Conservation (phyloP, 2,329 filamentous ascomycete species). For the Hymenoscyphus salicellus region DNA sequence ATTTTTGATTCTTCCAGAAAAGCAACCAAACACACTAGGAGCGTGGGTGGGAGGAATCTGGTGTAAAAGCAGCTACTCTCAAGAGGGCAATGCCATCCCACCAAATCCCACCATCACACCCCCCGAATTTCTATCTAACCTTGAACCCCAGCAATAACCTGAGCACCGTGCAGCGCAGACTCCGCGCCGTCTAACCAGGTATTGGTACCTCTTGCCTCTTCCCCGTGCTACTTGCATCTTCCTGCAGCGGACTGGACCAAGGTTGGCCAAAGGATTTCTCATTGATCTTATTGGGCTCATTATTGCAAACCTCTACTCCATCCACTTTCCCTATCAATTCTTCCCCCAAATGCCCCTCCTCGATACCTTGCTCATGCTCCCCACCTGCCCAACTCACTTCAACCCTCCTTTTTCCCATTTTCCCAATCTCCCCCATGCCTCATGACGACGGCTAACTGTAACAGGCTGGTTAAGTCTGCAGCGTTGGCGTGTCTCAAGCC, state of each 20-base stretch:
- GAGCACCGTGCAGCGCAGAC: conserved; percentile 1
- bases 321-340: conserved; percentile 15
- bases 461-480: conserved; percentile 28
- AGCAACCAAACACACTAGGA: conserved; percentile 17
- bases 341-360: conserved; percentile 25
- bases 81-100: background rate
- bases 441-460: conserved; percentile 31
- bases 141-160: background rate
- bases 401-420: conserved; percentile 18
- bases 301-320: conserved; percentile 11
- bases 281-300: conserved; percentile 21
- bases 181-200: conserved; percentile 13
- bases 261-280: background rate
- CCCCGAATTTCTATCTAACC: background rate
- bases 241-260: conserved; percentile 24
- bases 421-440: conserved; percentile 15
- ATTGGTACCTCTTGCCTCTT: conserved; percentile 20
- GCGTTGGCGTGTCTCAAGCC: conserved; percentile 34
- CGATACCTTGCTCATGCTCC: conserved; percentile 19
- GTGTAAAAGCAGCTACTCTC: background rate
- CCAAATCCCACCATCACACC: background rate
- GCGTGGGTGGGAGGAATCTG: conserved; percentile 11
- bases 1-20: conserved; percentile 23
- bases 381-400: conserved; percentile 28
- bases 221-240: conserved; percentile 19